These are phyloP conservation scores for Fusarium sp. DNA, from an alignment of 2,329 filamentous ascomycete species.

Conservation along the genomic window DNA sequence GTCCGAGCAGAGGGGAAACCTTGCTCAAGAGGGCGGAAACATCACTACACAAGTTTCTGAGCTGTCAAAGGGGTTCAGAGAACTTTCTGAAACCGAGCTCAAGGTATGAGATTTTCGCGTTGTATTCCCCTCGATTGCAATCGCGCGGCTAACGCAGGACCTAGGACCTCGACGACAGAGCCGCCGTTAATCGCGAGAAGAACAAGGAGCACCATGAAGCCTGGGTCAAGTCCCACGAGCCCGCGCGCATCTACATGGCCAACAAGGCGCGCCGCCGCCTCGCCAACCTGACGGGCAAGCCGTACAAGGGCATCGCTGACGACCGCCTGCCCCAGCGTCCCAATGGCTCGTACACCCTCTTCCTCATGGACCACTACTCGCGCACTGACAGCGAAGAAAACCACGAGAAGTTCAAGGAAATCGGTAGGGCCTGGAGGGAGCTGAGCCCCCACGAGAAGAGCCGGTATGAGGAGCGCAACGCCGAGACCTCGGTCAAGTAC, in stretches of 20 bases:
- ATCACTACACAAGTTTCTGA: conserved; percentile 41
- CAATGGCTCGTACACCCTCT: conserved; percentile 50
- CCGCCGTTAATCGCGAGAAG: conserved; percentile 53
- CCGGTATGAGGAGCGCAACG: conserved; percentile 51
- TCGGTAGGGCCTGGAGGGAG: conserved; percentile 57
- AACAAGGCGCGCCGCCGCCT: conserved; percentile 58
- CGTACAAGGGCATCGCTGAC: conserved; percentile 55
- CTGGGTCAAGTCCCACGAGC: conserved; percentile 60
- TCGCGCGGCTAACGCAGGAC: conserved; percentile 8
- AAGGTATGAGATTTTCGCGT: conserved; percentile 53
- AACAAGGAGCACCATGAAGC: conserved; percentile 56
- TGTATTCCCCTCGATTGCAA: background rate
- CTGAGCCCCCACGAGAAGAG: conserved; percentile 57
- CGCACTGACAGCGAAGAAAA: conserved; percentile 44
- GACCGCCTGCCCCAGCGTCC: conserved; percentile 59
- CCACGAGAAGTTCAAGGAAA: conserved; percentile 22
- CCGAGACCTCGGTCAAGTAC: conserved; percentile 25
- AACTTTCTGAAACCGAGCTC: conserved; percentile 54
- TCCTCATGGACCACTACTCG: conserved; percentile 53
- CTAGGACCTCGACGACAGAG: conserved; percentile 49
- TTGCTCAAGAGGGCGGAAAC: conserved; percentile 4
- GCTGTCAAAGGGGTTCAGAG: conserved; percentile 52
- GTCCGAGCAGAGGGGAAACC: conserved; percentile 44
- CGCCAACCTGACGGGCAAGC: conserved; percentile 52
- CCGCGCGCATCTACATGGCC: conserved; percentile 56